phyloP scores from a whole-genome alignment of 192 early-diverging fungal genomes.

The Backusella luteola region DNA sequence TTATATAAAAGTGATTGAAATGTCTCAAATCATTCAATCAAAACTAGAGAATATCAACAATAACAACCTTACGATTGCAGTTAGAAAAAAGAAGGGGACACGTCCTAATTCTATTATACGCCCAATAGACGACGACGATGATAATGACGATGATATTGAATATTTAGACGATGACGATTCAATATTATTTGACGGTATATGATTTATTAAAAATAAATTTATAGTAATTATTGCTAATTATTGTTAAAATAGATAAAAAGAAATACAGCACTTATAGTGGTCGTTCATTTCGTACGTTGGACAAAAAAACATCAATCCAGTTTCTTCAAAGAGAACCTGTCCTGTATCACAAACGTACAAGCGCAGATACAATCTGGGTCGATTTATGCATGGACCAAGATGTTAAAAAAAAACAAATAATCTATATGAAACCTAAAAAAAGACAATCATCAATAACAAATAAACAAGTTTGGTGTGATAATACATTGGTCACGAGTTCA shows the following conservation, averaged over 20 bases:
- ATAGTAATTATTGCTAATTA: background rate
- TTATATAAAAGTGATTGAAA: slow-evolving; percentile 13
- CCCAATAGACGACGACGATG: background rate
- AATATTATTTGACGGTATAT: background rate
- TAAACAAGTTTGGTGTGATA: background rate
- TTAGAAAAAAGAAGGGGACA: background rate
- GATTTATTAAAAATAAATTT: background rate
- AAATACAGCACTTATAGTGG: slow-evolving; percentile 12
- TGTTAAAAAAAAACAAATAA: slow-evolving; percentile 1
- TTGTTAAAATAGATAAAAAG: background rate
- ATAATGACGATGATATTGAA: background rate
- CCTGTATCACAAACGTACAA: background rate
- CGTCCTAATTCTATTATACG: background rate
- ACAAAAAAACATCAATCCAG: slow-evolving; percentile 8
- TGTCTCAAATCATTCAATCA: slow-evolving; percentile 8
- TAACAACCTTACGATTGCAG: background rate
- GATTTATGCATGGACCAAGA: background rate
- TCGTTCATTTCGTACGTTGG: background rate
- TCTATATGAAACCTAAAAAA: slow-evolving; percentile 2
- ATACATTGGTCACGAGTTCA: background rate
- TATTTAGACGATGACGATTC: slow-evolving; percentile 2
- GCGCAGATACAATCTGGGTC: slow-evolving; percentile 1
- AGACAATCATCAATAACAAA: background rate
- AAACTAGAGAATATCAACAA: slow-evolving; percentile 2
- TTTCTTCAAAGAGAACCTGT: background rate